Conservation (phyloP, 2,329 filamentous ascomycete species). For the Diaporthe humulicola region DNA sequence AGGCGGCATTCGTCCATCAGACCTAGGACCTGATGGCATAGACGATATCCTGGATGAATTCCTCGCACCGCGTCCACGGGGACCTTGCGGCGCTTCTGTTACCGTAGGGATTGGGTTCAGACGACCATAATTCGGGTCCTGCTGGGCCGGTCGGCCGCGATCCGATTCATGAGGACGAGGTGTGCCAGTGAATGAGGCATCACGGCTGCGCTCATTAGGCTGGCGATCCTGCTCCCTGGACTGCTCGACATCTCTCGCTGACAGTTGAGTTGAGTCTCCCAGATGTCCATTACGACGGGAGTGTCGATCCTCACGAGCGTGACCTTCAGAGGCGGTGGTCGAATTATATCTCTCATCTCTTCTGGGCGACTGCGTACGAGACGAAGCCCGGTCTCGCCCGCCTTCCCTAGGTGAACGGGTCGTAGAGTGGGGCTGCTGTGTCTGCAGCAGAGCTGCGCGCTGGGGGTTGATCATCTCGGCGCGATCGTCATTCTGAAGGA, state of each 20-base stretch:
- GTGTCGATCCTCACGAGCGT: constrained; percentile 61
- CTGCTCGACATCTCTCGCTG: constrained; percentile 47
- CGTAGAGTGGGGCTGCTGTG: constrained; percentile 51
- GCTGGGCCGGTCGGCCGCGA: constrained; percentile 63
- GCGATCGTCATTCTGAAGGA: constrained; percentile 57
- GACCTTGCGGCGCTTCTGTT: constrained; percentile 66
- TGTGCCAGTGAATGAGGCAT: constrained; percentile 56
- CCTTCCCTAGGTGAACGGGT: constrained; percentile 59
- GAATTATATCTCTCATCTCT: constrained; percentile 52
- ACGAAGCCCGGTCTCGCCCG: constrained; percentile 56
- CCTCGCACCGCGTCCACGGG: constrained; percentile 59
- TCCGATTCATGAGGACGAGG: constrained; percentile 61
- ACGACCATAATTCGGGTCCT: constrained; percentile 74
- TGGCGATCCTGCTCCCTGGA: constrained; percentile 31
- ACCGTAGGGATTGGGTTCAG: constrained; percentile 66
- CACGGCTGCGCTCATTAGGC: constrained; percentile 55
- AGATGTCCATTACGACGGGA: constrained; percentile 47
- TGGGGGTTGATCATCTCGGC: constrained; percentile 62
- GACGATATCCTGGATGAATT: constrained; percentile 47
- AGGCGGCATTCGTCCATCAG: constrained; percentile 57
- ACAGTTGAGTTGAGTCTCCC: constrained; percentile 34
- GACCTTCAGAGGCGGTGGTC: constrained; percentile 53
- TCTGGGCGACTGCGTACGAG: constrained; percentile 64
- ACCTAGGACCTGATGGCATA: constrained; percentile 55
- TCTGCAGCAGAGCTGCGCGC: constrained; percentile 60